Conservation (phyloP, 495 filamentous ascomycete genomes). For the Achaetomiella virescens region DNA sequence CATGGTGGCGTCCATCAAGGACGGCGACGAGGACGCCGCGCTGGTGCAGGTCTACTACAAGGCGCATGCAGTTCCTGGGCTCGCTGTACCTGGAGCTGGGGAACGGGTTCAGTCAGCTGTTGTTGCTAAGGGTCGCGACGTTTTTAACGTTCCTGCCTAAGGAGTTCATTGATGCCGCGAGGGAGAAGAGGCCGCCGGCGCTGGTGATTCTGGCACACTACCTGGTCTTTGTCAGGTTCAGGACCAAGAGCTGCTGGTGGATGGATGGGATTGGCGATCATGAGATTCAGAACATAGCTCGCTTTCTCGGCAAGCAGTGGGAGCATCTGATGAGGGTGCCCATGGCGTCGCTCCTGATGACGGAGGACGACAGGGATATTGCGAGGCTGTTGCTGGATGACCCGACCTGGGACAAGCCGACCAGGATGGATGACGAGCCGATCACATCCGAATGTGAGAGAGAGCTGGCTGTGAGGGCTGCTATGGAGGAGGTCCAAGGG, state of each 20-base stretch:
- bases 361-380: conserved; percentile 19
- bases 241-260: conserved; percentile 38
- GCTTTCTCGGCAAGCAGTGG: conserved; percentile 35
- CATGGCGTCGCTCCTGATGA: conserved; percentile 19
- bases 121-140: conserved; percentile 37
- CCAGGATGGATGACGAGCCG: conserved; percentile 15
- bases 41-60: conserved; percentile 30
- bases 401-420: conserved; percentile 27
- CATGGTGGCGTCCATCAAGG: conserved; percentile 35
- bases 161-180: conserved; percentile 46
- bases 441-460: conserved; percentile 4
- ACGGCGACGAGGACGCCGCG: conserved; percentile 27
- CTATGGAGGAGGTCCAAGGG: conserved; percentile 1
- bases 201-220: conserved; percentile 45
- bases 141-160: conserved; percentile 44
- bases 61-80: conserved; percentile 36
- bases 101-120: conserved; percentile 30
- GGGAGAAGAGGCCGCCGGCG: conserved; percentile 47
- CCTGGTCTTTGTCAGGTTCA: conserved; percentile 38
- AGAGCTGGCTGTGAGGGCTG: conserved; percentile 7
- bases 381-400: conserved; percentile 34
- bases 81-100: conserved; percentile 38
- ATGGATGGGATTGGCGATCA: conserved; percentile 32
- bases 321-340: conserved; percentile 31
- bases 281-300: conserved; percentile 35